These are phyloP conservation scores for Xylariales sp. DNA, from an alignment of 2,329 filamentous ascomycete species.

Conservation along the genomic window DNA sequence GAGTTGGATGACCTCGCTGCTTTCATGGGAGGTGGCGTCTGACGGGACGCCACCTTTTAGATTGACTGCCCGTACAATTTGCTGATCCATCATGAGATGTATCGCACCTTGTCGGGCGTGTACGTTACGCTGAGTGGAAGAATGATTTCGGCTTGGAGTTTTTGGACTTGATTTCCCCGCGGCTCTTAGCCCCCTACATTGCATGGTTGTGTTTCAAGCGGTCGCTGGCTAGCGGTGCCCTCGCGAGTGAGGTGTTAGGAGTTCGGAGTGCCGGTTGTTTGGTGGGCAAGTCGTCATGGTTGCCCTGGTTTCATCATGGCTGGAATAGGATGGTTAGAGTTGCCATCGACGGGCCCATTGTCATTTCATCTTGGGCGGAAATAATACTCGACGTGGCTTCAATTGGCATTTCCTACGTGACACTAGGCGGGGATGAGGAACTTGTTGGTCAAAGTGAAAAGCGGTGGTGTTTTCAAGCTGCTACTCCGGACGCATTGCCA, in stretches of 20 bases:
- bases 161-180: slow-evolving; percentile 20
- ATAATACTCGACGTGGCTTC: slow-evolving; percentile 18
- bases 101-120: slow-evolving; percentile 17
- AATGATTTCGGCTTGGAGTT: slow-evolving; percentile 30
- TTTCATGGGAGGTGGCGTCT: slow-evolving; percentile 72
- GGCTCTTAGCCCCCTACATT: background rate
- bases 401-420: slow-evolving; percentile 14
- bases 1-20: slow-evolving; percentile 71
- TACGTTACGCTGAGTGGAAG: slow-evolving; percentile 28
- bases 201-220: slow-evolving; percentile 19
- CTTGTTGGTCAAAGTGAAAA: slow-evolving; percentile 16
- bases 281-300: background rate
- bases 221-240: background rate
- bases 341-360: background rate
- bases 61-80: slow-evolving; percentile 14
- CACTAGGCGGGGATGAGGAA: slow-evolving; percentile 5
- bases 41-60: slow-evolving; percentile 8
- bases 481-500: slow-evolving; percentile 7
- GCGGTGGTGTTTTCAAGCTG: slow-evolving; percentile 4
- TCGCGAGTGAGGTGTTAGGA: slow-evolving; percentile 15
- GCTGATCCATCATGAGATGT: background rate
- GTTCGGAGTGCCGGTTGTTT: slow-evolving; percentile 23
- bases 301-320: slow-evolving; percentile 11
- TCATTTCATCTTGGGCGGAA: slow-evolving; percentile 5
- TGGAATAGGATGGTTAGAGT: slow-evolving; percentile 8